These are phyloP conservation scores for Jasminum sambac DNA, from an alignment of 257 asterid genomes.

Conservation along the genomic window DNA sequence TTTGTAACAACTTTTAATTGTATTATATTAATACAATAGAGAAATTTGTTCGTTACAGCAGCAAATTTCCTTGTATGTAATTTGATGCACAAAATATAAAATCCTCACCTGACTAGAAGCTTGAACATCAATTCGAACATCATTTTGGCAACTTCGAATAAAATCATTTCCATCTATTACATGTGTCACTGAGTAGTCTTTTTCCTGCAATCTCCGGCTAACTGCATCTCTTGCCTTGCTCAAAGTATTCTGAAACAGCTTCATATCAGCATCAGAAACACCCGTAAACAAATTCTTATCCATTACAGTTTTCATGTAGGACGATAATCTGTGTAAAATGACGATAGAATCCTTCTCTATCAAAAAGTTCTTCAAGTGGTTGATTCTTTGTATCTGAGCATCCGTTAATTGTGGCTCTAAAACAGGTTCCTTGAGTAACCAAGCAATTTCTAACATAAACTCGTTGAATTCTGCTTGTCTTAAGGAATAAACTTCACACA, in stretches of 20 bases:
- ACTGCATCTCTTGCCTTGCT: conserved; percentile 41
- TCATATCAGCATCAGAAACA: conserved; percentile 46
- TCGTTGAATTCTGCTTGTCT: conserved; percentile 50
- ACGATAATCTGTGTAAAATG: conserved; percentile 52
- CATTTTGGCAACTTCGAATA: conserved; percentile 31
- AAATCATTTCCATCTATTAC: conserved; percentile 20
- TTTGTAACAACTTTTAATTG: no score
- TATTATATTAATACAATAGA: no score
- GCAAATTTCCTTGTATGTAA: not conserved
- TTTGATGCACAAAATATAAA: not conserved
- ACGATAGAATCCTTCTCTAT: conserved; percentile 51
- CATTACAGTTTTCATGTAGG: conserved; percentile 37
- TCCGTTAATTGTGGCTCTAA: conserved; percentile 40
- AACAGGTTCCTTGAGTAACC: conserved; percentile 65
- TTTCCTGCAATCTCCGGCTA: conserved; percentile 30
- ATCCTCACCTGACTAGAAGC: conserved; percentile 41
- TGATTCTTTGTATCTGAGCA: conserved; percentile 54
- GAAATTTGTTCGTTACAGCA: no score
- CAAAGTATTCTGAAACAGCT: conserved; percentile 43
- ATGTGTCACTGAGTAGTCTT: conserved; percentile 22
- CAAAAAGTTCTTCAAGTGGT: conserved; percentile 48
- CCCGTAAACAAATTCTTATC: conserved; percentile 37
- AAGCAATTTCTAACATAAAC: conserved; percentile 72
- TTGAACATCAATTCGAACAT: conserved; percentile 20
- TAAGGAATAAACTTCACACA: conserved; percentile 46